Evolutionary conservation across 2,329 filamentous ascomycete genomes (phyloP), one percentile per base, ranked within the genome.

Genomic region (Cladophialophora carrionii): DNA sequence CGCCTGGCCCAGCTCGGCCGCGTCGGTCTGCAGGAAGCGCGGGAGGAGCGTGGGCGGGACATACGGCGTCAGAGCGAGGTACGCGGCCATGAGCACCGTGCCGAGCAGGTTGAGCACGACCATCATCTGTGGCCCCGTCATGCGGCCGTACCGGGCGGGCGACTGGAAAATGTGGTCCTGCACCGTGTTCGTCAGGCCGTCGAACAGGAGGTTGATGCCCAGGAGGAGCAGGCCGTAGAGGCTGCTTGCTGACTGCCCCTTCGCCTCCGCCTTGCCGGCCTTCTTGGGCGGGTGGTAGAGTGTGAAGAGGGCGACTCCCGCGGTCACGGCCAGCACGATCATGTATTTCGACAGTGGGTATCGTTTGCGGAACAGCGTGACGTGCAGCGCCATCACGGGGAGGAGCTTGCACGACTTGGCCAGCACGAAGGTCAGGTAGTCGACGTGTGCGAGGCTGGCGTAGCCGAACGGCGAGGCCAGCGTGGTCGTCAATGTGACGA

Each of bases 51-150:
- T 88, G 63, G 84, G 81, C 0, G 89, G 90, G n/a, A 97, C 78
- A 80, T 89, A 91, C 0, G 95, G 95, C 72, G 88, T 90, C 22
- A 92, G 74, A 20, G 94, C 70, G 52, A 99, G 86, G 74, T 96
- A 98, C 0, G 80, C 74, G 22, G 85, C 83, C 3, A 93, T 98
- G 63, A 98, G 82, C 54, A 87, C 74, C 3, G 92, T 94, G 72
- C 87, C 89, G 78, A 98, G 90, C 62, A 96, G 81, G 76, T 98
- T 99, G 78, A 97, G 92, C 46, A 94, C 93, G 76, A 93, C 96
- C 95, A 99, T 99, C 95, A 99, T 99, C 84, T 99, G 95, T 65
- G 94, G 92, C 9, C 95, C 95, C 2, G 87, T 87, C 76, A 95
- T 97, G 14, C 89, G 88, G 70, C 87, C 87, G 79, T 92, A 96